Conservation (phyloP, 1,284 basidiomycete genomes). For the Ganoderma meredithae region DNA sequence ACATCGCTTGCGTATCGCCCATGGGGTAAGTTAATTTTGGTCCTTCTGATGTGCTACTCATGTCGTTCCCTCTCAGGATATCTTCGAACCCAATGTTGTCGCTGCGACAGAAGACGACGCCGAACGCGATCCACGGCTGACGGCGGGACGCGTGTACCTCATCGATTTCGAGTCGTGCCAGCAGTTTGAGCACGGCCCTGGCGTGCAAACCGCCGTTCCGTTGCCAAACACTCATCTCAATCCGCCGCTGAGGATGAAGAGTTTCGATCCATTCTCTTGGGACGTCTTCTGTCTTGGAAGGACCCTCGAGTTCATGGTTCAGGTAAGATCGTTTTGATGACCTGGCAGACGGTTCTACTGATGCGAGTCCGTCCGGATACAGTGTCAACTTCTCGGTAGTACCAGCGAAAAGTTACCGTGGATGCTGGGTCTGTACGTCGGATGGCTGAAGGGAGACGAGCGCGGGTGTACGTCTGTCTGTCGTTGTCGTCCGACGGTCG, state of each 20-base stretch:
- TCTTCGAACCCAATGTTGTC: slow-evolving; percentile 22
- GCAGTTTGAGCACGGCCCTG: not conserved
- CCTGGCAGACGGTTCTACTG: too few relatives aligned
- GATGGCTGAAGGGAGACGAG: not conserved
- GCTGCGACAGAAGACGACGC: not conserved
- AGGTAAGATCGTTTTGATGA: too few relatives aligned
- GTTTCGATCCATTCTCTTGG: not conserved
- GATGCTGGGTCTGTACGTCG: too few relatives aligned
- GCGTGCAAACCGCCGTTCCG: not conserved
- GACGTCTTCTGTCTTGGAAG: not conserved
- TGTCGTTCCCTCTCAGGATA: slow-evolving; percentile 12
- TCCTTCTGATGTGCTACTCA: too few relatives aligned
- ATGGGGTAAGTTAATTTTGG: not conserved
- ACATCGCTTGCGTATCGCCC: slow-evolving; percentile 3
- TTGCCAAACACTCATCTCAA: not conserved
- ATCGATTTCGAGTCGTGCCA: not conserved
- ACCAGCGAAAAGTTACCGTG: too few relatives aligned
- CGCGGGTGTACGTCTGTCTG: too few relatives aligned
- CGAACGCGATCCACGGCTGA: not conserved
- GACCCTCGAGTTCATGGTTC: not conserved
- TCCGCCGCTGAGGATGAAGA: not conserved
- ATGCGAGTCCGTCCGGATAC: too few relatives aligned
- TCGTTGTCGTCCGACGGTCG: too few relatives aligned
- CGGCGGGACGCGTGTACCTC: not conserved
- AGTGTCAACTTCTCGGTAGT: too few relatives aligned